Conservation (phyloP, 768 basidiomycete species). For the Epithele typhae region DNA sequence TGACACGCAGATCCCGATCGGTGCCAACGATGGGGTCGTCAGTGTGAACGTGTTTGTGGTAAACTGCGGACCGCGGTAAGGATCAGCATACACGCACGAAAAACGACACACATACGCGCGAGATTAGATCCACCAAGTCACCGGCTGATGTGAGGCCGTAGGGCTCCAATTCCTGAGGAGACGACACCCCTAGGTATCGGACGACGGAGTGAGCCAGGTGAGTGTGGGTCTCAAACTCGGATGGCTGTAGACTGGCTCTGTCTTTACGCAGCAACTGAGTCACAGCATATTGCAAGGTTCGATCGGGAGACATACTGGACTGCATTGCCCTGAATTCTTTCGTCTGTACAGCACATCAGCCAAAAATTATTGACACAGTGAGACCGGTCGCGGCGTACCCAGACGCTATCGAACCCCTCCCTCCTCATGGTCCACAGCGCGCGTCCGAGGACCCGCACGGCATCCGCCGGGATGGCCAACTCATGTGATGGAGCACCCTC, state of each 20-base stretch:
- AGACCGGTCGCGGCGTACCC: conserved; percentile 42
- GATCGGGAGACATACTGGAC: conserved; percentile 61
- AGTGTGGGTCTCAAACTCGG: conserved; percentile 52
- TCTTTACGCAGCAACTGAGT: too few species aligned
- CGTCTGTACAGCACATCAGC: conserved; percentile 35
- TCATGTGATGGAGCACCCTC: conserved; percentile 43
- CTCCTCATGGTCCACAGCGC: conserved; percentile 64
- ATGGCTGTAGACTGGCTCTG: conserved; percentile 45
- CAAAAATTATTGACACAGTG: not conserved
- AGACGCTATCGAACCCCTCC: conserved; percentile 45
- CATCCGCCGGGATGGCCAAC: conserved; percentile 63
- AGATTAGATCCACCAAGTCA: conserved; percentile 68
- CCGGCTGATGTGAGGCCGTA: conserved; percentile 53
- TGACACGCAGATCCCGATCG: conserved; percentile 82
- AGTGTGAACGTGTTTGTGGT: conserved; percentile 89
- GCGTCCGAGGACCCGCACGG: conserved; percentile 73
- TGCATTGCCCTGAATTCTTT: conserved; percentile 66
- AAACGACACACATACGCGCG: conserved; percentile 47
- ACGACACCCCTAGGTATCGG: conserved; percentile 59
- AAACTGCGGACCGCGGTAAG: too few species aligned
- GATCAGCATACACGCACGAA: too few species aligned
- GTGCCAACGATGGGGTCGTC: conserved; percentile 69
- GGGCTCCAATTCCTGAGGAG: conserved; percentile 52
- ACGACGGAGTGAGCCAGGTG: conserved; percentile 73
- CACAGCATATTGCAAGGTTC: too few species aligned